Evolutionary conservation across 2,329 filamentous ascomycete species (phyloP).

Genomic region (Curvularia lunata): DNA sequence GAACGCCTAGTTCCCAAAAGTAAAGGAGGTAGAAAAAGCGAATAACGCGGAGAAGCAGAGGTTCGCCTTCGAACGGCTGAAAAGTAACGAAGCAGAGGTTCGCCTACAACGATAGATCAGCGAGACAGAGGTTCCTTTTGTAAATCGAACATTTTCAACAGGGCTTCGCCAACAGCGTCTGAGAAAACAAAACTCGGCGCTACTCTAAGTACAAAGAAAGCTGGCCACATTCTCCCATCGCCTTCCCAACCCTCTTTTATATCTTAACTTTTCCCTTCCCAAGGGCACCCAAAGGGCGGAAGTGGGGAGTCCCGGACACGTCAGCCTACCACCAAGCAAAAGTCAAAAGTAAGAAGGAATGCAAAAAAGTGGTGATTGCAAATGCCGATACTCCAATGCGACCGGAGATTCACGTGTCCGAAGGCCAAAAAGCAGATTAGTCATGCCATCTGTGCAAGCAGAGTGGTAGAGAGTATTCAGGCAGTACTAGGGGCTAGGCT

Average conservation of each 20-base stretch:
- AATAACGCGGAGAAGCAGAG: constrained; percentile 13
- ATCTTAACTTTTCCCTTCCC: neutral
- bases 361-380: neutral
- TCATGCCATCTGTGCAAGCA: neutral
- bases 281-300: neutral
- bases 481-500: neutral
- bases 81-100: constrained; percentile 20
- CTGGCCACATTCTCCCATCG: neutral
- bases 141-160: constrained; percentile 21
- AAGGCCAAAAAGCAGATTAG: neutral
- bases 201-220: constrained; percentile 14
- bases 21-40: neutral
- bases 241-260: constrained; percentile 4
- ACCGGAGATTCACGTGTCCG: neutral
- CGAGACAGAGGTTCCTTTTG: constrained; percentile 30
- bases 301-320: neutral
- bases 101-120: constrained; percentile 7
- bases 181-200: constrained; percentile 13
- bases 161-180: constrained; percentile 31
- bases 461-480: neutral
- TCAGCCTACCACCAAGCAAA: neutral
- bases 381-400: constrained; percentile 3
- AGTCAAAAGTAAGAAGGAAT: neutral
- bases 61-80: constrained; percentile 13
- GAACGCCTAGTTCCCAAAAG: neutral